These are phyloP conservation scores for Zygosaccharomyces bailii DNA, from an alignment of 805 yeast species.

Conservation along the genomic window DNA sequence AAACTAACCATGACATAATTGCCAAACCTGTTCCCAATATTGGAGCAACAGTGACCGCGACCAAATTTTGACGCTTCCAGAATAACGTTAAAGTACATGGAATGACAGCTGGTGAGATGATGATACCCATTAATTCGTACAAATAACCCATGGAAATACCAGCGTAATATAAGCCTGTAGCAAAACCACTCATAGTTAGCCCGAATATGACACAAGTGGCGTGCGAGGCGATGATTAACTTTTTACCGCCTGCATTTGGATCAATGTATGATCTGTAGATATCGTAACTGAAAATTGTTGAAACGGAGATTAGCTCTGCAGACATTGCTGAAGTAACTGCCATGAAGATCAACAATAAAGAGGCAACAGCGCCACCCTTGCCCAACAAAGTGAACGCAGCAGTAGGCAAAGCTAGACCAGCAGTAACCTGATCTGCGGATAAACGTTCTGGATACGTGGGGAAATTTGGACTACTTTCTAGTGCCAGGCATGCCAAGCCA, in stretches of 20 bases:
- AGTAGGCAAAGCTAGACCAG: slow-evolving; percentile 69
- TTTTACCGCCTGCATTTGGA: slow-evolving; percentile 73
- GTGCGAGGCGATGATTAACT: slow-evolving; percentile 67
- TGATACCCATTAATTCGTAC: slow-evolving; percentile 85
- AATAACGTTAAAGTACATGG: slow-evolving; percentile 67
- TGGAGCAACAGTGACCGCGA: slow-evolving; percentile 75
- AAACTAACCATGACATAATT: slow-evolving; percentile 62
- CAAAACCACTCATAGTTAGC: slow-evolving; percentile 71
- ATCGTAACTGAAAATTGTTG: slow-evolving; percentile 83
- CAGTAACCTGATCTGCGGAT: slow-evolving; percentile 63
- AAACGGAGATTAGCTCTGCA: slow-evolving; percentile 84
- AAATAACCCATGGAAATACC: slow-evolving; percentile 83
- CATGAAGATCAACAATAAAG: slow-evolving; percentile 77
- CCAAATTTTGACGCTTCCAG: slow-evolving; percentile 59
- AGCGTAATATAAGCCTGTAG: slow-evolving; percentile 78
- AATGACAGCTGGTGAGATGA: slow-evolving; percentile 80
- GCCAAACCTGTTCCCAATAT: slow-evolving; percentile 73
- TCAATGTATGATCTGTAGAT: slow-evolving; percentile 76
- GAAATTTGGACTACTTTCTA: slow-evolving; percentile 67
- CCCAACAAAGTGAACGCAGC: slow-evolving; percentile 84
- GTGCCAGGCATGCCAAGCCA: slow-evolving; percentile 80
- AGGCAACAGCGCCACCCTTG: slow-evolving; percentile 82
- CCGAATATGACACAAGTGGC: slow-evolving; percentile 58
- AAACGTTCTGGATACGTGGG: slow-evolving; percentile 74
- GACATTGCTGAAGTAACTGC: slow-evolving; percentile 92